Evolutionary conservation across 1,139 yeast genomes (phyloP).

Genomic region (Yamadazyma friedrichii): DNA sequence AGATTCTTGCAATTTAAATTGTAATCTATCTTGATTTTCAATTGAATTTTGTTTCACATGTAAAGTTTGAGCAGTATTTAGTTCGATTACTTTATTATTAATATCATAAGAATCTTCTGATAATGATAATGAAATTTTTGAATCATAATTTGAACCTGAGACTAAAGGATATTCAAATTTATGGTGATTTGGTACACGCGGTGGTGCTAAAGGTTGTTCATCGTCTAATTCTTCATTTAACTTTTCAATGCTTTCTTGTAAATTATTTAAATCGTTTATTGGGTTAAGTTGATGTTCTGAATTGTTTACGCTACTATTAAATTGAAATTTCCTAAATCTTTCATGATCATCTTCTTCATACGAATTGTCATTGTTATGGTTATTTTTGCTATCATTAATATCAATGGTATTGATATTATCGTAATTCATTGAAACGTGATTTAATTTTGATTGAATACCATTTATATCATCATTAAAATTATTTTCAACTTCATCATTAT

Average conservation of each 20-base stretch:
- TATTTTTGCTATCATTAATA: not conserved
- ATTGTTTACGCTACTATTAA: constrained; percentile 3
- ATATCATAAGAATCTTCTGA: constrained; percentile 16
- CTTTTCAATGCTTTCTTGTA: constrained; percentile 4
- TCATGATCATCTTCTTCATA: constrained; percentile 8
- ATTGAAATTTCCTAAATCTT: constrained; percentile 11
- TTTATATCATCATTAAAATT: constrained; percentile 8
- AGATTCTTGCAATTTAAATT: constrained; percentile 24
- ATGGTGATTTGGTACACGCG: not conserved
- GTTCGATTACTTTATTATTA: constrained; percentile 17
- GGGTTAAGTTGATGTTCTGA: constrained; percentile 1
- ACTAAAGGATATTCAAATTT: constrained; percentile 9
- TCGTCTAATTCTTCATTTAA: constrained; percentile 3
- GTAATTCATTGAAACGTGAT: not conserved
- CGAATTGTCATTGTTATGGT: not conserved
- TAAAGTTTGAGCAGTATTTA: constrained; percentile 17
- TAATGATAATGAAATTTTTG: constrained; percentile 17
- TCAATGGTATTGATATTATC: not conserved
- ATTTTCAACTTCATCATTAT: constrained; percentile 1
- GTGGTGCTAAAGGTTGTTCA: constrained; percentile 1
- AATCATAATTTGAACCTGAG: constrained; percentile 6
- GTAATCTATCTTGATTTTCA: constrained; percentile 11
- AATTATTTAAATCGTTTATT: constrained; percentile 1
- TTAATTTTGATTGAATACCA: not conserved
- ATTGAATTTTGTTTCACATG: constrained; percentile 14